Conservation (phyloP, 345 rosid species). For the Populus deltoides region DNA sequence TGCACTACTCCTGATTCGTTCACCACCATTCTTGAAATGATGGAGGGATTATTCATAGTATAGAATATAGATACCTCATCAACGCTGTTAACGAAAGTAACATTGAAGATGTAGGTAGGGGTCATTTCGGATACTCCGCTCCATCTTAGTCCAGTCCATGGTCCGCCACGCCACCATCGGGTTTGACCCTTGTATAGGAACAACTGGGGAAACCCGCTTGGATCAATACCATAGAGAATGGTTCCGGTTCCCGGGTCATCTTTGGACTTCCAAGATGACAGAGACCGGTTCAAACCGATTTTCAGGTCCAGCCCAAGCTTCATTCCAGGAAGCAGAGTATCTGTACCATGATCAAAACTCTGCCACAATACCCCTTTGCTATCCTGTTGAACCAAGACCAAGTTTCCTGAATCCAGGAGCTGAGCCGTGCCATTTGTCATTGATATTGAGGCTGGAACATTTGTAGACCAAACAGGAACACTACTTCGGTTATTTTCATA, state of each 20-base stretch:
- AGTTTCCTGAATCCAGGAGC: conserved; percentile 35
- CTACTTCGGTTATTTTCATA: background rate
- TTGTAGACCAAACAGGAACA: conserved; percentile 5
- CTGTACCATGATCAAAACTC: background rate
- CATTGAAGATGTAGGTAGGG: conserved; percentile 30
- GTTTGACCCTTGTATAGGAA: conserved; percentile 34
- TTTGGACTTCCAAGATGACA: conserved; percentile 31
- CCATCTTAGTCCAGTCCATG: conserved; percentile 68
- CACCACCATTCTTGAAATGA: conserved; percentile 49
- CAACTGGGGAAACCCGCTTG: conserved; percentile 46
- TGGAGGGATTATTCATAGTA: conserved; percentile 16
- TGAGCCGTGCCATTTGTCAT: conserved; percentile 4
- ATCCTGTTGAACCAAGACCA: conserved; percentile 1
- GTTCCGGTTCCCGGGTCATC: conserved; percentile 29
- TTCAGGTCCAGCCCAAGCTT: conserved; percentile 20
- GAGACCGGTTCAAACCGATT: conserved; percentile 9
- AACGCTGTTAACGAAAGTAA: conserved; percentile 19
- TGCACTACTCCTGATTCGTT: conserved; percentile 49
- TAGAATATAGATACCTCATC: conserved; percentile 40
- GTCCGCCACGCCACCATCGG: conserved; percentile 49
- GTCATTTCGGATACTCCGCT: conserved; percentile 69
- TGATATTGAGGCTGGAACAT: background rate
- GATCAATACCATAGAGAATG: conserved; percentile 12
- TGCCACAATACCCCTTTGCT: background rate
- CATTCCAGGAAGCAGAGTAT: conserved; percentile 15